Evolutionary conservation across 1,284 basidiomycete genomes (phyloP).

Genomic region (Nidula niveotomentosa): DNA sequence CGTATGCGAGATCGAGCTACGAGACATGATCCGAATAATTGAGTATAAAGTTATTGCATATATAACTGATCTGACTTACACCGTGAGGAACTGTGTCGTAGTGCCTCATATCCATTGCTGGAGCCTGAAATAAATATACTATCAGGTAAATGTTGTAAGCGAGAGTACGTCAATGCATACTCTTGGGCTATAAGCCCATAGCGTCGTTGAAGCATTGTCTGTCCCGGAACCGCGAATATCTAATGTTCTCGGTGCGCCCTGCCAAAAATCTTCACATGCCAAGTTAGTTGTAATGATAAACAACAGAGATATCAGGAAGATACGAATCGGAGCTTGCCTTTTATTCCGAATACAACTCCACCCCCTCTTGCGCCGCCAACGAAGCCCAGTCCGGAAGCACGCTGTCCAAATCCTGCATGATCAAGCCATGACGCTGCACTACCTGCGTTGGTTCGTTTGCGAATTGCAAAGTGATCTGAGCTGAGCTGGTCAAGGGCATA

Average conservation of each 20-base stretch:
- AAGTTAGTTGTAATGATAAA: not conserved
- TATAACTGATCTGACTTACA: constrained; percentile 15
- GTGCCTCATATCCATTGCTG: constrained; percentile 40
- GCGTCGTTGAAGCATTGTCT: constrained; percentile 28
- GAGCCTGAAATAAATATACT: constrained; percentile 20
- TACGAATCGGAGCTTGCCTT: constrained; percentile 17
- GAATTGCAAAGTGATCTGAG: constrained; percentile 28
- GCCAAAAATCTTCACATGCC: constrained; percentile 35
- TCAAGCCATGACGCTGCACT: constrained; percentile 27
- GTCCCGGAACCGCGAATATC: constrained; percentile 36
- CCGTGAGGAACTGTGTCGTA: constrained; percentile 41
- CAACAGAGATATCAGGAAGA: not conserved
- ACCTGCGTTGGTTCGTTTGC: constrained; percentile 33
- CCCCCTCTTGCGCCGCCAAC: constrained; percentile 38
- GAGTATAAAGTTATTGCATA: not conserved
- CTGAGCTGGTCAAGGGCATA: constrained; percentile 37
- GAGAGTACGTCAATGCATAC: constrained; percentile 11
- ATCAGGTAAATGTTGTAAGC: not conserved
- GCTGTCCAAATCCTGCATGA: constrained; percentile 33
- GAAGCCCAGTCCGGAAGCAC: constrained; percentile 36
- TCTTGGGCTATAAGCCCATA: constrained; percentile 41
- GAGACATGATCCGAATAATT: not conserved
- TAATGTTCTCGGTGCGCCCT: constrained; percentile 34
- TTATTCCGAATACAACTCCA: constrained; percentile 35
- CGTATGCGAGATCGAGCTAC: constrained; percentile 39